Evolutionary conservation across 1,284 basidiomycete species (phyloP), one percentile per base, ranked within the genome.

Genomic region (Inonotus hispidus): DNA sequence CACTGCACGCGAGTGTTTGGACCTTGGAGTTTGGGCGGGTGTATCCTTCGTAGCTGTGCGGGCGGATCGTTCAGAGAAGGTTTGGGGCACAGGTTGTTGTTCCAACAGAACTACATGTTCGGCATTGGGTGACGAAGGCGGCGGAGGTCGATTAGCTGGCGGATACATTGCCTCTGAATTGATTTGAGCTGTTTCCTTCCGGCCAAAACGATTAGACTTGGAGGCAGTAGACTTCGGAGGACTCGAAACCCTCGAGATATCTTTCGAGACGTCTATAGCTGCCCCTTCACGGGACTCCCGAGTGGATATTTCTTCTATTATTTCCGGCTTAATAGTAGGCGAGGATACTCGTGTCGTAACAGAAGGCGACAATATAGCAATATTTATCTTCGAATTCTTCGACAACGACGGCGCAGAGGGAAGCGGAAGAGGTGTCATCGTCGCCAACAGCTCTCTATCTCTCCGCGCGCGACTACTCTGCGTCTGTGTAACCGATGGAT

Each of bases 271-370:
- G 25, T 32, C 27, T 29, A 32, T 56, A 4, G n/a, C 23, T 13
- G 27, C 14, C 16, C 43, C 55, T 37, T 54, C 53, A 16, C 37
- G 5, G 10, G 53, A 39, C 21, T 16, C 53, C 8, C 38, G 35
- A 54, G 21, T 7, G 21, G 53, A 39, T 16, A 23, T 10, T 13
- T 52, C 35, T 39, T 54, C 53, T 1, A 37, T 25, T 11, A 35
- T 41, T 10, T 27, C 59, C 10, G 59, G 14, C 37, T 41, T 61
- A n/a, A 61, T 27, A 25, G 59, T 61, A 35, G 59, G 54, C 35
- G 53, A 50, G 38, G 59, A 61, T 14, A 50, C 11, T 39, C 54
- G 45, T 29, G 59, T 56, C 16, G 46, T 6, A 2, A 21, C 1
- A 6, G 59, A 61, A 1, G 59, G 59, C 11, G 59, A n/a, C 13